A percentile compares a stretch with the other conserved stretches of the same genome.
Evolutionary conservation across 2,329 filamentous ascomycete genomes (phyloP).

Genomic region (Colletotrichum tamarilloi): DNA sequence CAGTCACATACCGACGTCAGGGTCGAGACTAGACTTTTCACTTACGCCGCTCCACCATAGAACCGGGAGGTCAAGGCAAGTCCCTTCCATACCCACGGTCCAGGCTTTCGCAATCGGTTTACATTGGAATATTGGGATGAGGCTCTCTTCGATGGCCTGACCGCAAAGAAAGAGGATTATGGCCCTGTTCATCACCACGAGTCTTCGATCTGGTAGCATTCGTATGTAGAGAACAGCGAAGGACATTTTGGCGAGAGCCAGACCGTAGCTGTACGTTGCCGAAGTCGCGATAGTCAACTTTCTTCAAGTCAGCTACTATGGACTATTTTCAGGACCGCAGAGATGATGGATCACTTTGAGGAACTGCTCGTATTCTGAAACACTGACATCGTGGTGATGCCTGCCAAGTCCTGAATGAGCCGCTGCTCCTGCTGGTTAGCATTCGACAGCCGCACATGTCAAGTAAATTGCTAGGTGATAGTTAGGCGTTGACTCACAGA

Average conservation of each 20-base stretch:
- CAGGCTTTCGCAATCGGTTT: slow-evolving; percentile 43
- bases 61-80: slow-evolving; percentile 43
- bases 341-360: not conserved
- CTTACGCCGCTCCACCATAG: slow-evolving; percentile 48
- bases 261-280: slow-evolving; percentile 43
- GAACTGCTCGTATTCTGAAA: not conserved
- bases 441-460: no score
- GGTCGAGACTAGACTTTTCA: not conserved
- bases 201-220: slow-evolving; percentile 41
- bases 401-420: slow-evolving; percentile 11
- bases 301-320: not conserved
- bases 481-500: not conserved
- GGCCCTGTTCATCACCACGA: slow-evolving; percentile 43
- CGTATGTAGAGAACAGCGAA: slow-evolving; percentile 47
- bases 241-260: slow-evolving; percentile 44
- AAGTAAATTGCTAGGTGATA: no score
- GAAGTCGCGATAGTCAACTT: slow-evolving; percentile 39
- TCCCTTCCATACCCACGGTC: slow-evolving; percentile 37
- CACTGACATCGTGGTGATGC: not conserved
- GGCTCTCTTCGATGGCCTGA: slow-evolving; percentile 45
- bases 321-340: not conserved
- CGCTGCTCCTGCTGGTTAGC: not conserved
- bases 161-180: slow-evolving; percentile 42
- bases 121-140: slow-evolving; percentile 44
- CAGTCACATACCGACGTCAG: not conserved